A percentile compares a stretch with the other conserved stretches of the same genome.
These are phyloP conservation scores for Prunus kanzakura DNA, from an alignment of 306 rosid genomes.

Conservation along the genomic window DNA sequence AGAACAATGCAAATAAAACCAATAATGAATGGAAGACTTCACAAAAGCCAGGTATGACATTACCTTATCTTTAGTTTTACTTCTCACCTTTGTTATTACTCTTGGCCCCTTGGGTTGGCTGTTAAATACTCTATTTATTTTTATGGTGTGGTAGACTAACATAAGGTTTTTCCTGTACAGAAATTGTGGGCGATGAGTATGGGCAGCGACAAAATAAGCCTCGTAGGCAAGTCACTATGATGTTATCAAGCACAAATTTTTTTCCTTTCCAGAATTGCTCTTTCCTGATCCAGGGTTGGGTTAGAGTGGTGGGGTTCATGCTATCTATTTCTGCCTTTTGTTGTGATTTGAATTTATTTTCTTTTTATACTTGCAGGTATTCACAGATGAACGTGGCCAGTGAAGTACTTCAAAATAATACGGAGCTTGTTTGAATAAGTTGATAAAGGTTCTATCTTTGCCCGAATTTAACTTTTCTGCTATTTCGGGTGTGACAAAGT, in stretches of 20 bases:
- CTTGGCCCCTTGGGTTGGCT: neutral
- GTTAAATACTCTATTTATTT: neutral
- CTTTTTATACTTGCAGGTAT: slow-evolving; percentile 52
- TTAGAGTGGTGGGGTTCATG: neutral
- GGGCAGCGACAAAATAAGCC: slow-evolving; percentile 91
- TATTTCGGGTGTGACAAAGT: slow-evolving; percentile 16
- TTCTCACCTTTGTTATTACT: neutral
- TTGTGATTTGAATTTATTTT: slow-evolving; percentile 15
- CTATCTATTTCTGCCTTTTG: slow-evolving; percentile 2
- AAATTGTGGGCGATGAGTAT: slow-evolving; percentile 67
- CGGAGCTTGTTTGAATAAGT: slow-evolving; percentile 67
- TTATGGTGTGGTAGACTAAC: slow-evolving; percentile 1
- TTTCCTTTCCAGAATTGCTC: neutral
- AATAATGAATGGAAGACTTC: slow-evolving; percentile 68
- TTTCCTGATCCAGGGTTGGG: slow-evolving; percentile 1
- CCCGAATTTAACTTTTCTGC: slow-evolving; percentile 22
- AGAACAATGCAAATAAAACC: slow-evolving; percentile 46
- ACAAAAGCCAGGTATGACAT: slow-evolving; percentile 61
- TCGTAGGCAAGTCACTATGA: slow-evolving; percentile 60
- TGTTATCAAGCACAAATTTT: neutral
- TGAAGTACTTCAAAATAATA: slow-evolving; percentile 54
- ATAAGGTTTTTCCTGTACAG: slow-evolving; percentile 35
- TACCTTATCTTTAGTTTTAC: neutral
- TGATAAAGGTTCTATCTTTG: slow-evolving; percentile 46
- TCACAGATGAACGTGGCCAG: slow-evolving; percentile 93